Percentiles rank a stretch among this genome's conserved stretches.
Evolutionary conservation across 495 filamentous ascomycete genomes (phyloP).

Genomic region (Cudoniella acicularis): DNA sequence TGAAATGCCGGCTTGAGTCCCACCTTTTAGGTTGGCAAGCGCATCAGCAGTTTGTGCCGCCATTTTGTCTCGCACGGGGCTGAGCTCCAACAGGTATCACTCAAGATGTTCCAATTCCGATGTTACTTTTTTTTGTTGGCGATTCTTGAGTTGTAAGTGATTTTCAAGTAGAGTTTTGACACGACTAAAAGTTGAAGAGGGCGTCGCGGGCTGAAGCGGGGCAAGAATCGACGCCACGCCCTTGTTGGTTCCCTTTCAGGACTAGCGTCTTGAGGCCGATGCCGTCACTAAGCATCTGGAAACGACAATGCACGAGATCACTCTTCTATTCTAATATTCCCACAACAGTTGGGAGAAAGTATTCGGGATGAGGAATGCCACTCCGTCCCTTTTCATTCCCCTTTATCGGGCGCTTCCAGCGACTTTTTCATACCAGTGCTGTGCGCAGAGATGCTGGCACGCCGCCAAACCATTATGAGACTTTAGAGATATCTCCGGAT

Average conservation of each 20-base stretch:
- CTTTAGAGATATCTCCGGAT: conserved; percentile 64
- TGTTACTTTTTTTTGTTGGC: neutral
- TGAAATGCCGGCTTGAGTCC: conserved; percentile 15
- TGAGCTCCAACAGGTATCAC: neutral
- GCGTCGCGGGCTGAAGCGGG: too few relatives aligned
- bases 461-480: conserved; percentile 68
- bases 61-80: conserved; percentile 34
- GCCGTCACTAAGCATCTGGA: neutral
- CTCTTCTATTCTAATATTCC: too few relatives aligned
- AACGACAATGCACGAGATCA: too few relatives aligned
- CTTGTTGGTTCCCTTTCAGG: neutral
- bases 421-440: conserved; percentile 41
- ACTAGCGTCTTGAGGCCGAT: neutral
- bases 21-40: conserved; percentile 49
- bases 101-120: neutral
- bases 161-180: too few relatives aligned
- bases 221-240: too few relatives aligned
- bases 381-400: conserved; percentile 25
- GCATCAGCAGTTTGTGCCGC: conserved; percentile 49
- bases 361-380: conserved; percentile 27
- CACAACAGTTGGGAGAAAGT: neutral
- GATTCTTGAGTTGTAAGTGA: neutral
- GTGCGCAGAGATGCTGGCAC: conserved; percentile 26
- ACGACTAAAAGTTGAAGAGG: too few relatives aligned
- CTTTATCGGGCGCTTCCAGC: conserved; percentile 14